Evolutionary conservation across 495 filamentous ascomycete species (phyloP).

Genomic region (Trichocladium antarcticum): DNA sequence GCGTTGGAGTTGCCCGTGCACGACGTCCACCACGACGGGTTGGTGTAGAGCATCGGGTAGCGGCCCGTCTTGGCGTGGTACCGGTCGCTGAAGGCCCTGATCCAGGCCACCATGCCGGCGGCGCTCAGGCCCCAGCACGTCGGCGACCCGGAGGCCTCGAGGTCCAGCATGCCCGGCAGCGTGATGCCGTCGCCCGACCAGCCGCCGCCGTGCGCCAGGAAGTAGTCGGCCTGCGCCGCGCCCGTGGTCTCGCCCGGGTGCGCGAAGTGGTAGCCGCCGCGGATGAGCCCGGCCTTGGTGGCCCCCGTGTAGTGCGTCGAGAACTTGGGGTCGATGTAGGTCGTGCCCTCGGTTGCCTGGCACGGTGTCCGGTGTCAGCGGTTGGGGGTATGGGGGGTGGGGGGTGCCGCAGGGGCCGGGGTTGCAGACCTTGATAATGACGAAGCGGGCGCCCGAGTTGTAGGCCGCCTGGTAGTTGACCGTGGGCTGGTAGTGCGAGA

Average conservation of each 20-base stretch:
- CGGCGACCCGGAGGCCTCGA: conserved; percentile 42
- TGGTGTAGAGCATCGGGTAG: conserved; percentile 31
- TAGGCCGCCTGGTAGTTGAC: conserved; percentile 50
- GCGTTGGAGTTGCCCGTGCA: conserved; percentile 45
- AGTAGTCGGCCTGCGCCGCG: conserved; percentile 46
- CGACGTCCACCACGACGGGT: too few relatives aligned
- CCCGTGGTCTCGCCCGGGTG: conserved; percentile 41
- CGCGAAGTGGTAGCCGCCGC: conserved; percentile 57
- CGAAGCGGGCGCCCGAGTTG: conserved; percentile 48
- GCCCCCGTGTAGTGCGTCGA: conserved; percentile 45
- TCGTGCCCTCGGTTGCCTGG: conserved; percentile 40
- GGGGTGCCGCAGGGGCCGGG: too few relatives aligned
- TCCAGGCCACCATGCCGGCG: conserved; percentile 49
- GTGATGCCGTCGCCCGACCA: conserved; percentile 53
- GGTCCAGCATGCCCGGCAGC: conserved; percentile 56
- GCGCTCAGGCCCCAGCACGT: conserved; percentile 44
- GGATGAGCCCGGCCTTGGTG: conserved; percentile 45
- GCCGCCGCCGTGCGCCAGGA: conserved; percentile 50
- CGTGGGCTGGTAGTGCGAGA: conserved; percentile 48
- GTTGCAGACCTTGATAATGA: conserved; percentile 57
- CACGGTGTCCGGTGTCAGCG: too few relatives aligned
- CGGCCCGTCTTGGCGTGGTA: conserved; percentile 43
- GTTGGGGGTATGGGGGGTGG: too few relatives aligned
- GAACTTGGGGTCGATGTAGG: conserved; percentile 43
- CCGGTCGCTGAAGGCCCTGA: conserved; percentile 46